phyloP scores from a whole-genome alignment of 164 flowering plant genomes.

The Liriodendron chinense region DNA sequence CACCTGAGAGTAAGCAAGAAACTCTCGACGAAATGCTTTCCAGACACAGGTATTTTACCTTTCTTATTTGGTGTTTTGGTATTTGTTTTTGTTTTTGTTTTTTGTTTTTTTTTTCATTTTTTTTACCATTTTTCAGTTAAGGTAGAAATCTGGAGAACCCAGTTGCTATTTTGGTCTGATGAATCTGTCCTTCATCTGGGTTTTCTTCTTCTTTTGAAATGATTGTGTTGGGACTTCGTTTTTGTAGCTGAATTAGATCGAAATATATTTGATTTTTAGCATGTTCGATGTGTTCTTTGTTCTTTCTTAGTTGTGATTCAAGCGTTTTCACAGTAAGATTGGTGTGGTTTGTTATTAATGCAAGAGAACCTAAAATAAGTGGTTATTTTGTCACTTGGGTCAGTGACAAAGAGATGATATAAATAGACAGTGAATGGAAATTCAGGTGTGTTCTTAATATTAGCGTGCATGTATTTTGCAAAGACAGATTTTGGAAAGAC shows the following conservation, averaged over 20 bases:
- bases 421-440: not conserved
- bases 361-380: not conserved
- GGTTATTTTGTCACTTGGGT: not conserved
- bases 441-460: not conserved
- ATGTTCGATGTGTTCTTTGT: too few relatives aligned
- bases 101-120: not conserved
- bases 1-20: conserved; percentile 3
- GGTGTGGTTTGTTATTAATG: not conserved
- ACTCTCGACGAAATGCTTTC: conserved; percentile 10
- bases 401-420: not conserved
- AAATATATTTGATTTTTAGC: too few relatives aligned
- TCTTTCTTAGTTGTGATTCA: too few relatives aligned
- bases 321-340: not conserved
- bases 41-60: conserved; percentile 8
- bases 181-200: not conserved
- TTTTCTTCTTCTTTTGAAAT: not conserved
- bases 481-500: not conserved
- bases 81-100: not conserved
- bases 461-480: not conserved
- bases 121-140: not conserved
- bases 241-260: not conserved
- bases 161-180: not conserved
- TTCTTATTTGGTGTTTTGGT: not conserved
- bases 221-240: not conserved
- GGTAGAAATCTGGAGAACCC: not conserved